phyloP scores from a whole-genome alignment of 2,329 filamentous ascomycete genomes.

The Peltaster fructicola region DNA sequence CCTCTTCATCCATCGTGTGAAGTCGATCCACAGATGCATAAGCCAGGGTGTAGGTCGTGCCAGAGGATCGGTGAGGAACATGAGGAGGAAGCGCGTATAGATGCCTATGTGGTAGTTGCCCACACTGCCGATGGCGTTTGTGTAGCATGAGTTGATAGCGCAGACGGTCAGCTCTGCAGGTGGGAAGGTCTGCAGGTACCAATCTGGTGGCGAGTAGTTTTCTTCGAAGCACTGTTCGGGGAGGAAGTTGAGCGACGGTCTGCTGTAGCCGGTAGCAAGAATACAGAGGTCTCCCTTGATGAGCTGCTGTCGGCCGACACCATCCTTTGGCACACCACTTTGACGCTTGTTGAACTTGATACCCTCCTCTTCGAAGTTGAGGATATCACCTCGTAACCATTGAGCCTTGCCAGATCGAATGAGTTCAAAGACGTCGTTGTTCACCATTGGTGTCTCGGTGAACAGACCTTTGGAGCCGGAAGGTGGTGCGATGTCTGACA shows the following conservation, averaged over 20 bases:
- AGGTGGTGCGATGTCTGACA: slow-evolving; percentile 53
- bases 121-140: slow-evolving; percentile 63
- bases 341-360: slow-evolving; percentile 54
- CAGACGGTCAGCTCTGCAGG: slow-evolving; percentile 55
- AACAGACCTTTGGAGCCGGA: slow-evolving; percentile 50
- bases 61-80: slow-evolving; percentile 68
- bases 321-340: slow-evolving; percentile 57
- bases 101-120: slow-evolving; percentile 84
- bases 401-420: slow-evolving; percentile 53
- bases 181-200: slow-evolving; percentile 79
- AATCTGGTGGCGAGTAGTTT: slow-evolving; percentile 63
- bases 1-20: slow-evolving; percentile 55
- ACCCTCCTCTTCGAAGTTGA: slow-evolving; percentile 43
- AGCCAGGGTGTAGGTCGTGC: slow-evolving; percentile 52
- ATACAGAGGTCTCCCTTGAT: slow-evolving; percentile 61
- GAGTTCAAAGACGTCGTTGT: slow-evolving; percentile 60
- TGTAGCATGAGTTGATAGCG: slow-evolving; percentile 69
- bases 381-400: slow-evolving; percentile 69
- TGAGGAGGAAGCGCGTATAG: slow-evolving; percentile 68
- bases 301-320: slow-evolving; percentile 47
- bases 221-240: slow-evolving; percentile 55
- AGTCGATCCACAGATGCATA: slow-evolving; percentile 79
- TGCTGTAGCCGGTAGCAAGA: slow-evolving; percentile 67
- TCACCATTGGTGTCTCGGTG: slow-evolving; percentile 74
- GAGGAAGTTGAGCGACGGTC: slow-evolving; percentile 56